Conservation (phyloP, 2,329 filamentous ascomycete genomes). For the Orbilia oligospora region DNA sequence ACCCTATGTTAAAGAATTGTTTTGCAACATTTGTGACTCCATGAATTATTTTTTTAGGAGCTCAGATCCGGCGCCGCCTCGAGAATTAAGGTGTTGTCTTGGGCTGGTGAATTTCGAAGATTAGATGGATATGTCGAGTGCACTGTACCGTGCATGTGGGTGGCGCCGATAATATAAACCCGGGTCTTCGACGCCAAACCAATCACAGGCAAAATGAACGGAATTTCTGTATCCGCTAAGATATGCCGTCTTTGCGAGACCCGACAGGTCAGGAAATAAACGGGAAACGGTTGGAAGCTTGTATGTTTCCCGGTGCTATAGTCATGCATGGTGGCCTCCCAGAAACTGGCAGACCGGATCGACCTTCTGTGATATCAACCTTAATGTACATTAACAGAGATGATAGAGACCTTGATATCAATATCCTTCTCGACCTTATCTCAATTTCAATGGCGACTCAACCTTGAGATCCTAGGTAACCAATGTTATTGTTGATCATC, state of each 20-base stretch:
- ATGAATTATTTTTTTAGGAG: neutral
- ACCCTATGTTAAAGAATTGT: neutral
- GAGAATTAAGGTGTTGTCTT: neutral
- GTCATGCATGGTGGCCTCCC: constrained; percentile 16
- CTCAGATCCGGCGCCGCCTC: neutral
- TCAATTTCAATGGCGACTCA: neutral
- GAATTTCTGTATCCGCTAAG: constrained; percentile 8
- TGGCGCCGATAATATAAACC: constrained; percentile 24
- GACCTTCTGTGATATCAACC: constrained; percentile 16
- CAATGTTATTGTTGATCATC: constrained; percentile 39
- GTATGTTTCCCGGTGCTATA: neutral
- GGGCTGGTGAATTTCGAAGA: neutral
- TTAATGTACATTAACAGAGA: too few species aligned
- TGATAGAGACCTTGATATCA: constrained; percentile 16
- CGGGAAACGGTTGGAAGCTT: constrained; percentile 10
- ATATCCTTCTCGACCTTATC: constrained; percentile 12
- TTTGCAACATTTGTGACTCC: constrained; percentile 10
- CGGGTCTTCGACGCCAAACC: neutral
- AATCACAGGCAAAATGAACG: constrained; percentile 18
- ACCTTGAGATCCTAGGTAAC: constrained; percentile 47
- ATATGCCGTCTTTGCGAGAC: constrained; percentile 13
- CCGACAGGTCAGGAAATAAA: constrained; percentile 14
- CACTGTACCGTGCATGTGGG: neutral
- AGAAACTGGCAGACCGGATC: constrained; percentile 28
- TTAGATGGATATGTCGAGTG: constrained; percentile 19